phyloP scores from a whole-genome alignment of 2,329 filamentous ascomycete species.

The Coleophoma eucalyptorum region DNA sequence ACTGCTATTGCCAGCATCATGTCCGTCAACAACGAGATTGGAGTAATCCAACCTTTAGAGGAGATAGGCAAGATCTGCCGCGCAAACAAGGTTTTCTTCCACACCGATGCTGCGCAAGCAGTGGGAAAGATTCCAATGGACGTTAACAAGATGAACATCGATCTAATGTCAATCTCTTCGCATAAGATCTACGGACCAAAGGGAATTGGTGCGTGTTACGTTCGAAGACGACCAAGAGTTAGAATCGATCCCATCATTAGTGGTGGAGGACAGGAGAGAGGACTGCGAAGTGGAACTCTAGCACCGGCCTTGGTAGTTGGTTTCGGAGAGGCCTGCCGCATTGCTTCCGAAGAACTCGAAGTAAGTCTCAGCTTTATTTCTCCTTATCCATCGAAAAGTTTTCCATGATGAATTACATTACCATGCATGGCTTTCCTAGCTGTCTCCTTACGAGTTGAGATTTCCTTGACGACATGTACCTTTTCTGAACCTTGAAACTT shows the following conservation, averaged over 20 bases:
- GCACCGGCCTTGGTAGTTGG: slow-evolving; percentile 86
- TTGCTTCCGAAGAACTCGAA: slow-evolving; percentile 84
- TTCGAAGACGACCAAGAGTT: slow-evolving; percentile 87
- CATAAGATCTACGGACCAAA: slow-evolving; percentile 99
- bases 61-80: slow-evolving; percentile 92
- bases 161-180: slow-evolving; percentile 97
- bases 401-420: slow-evolving; percentile 75
- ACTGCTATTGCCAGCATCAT: slow-evolving; percentile 94
- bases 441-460: slow-evolving; percentile 38
- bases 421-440: slow-evolving; percentile 90
- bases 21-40: slow-evolving; percentile 99
- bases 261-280: slow-evolving; percentile 93
- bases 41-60: slow-evolving; percentile 94
- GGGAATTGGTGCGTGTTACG: slow-evolving; percentile 94
- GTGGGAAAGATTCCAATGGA: slow-evolving; percentile 98
- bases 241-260: slow-evolving; percentile 94
- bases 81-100: slow-evolving; percentile 93
- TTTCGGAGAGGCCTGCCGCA: slow-evolving; percentile 91
- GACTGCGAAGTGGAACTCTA: slow-evolving; percentile 88
- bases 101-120: slow-evolving; percentile 93
- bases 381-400: slow-evolving; percentile 4
- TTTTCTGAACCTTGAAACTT: slow-evolving; percentile 19
- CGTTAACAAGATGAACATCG: slow-evolving; percentile 96
- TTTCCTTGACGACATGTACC: slow-evolving; percentile 28
- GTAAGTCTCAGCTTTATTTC: slow-evolving; percentile 51